phyloP scores from a whole-genome alignment of 1,284 basidiomycete genomes.

The Puccinia brachypodii region DNA sequence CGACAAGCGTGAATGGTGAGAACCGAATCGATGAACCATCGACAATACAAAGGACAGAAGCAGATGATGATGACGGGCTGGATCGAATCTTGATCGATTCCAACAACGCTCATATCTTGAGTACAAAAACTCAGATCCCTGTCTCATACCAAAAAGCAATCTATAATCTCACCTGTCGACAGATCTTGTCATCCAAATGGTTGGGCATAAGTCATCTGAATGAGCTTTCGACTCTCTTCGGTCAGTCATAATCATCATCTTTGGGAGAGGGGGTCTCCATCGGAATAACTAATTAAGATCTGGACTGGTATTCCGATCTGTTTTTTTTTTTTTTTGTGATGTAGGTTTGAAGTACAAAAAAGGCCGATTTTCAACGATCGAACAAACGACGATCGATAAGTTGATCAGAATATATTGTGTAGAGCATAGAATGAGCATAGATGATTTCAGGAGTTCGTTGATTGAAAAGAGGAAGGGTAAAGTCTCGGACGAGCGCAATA shows the following conservation, averaged over 20 bases:
- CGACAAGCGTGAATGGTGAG: no score
- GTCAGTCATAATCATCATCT: not conserved
- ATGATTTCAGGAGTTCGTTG: constrained; percentile 66
- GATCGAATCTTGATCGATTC: not conserved
- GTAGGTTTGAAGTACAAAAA: constrained; percentile 76
- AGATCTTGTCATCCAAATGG: constrained; percentile 9
- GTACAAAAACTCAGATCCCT: not conserved
- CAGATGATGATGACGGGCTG: not conserved
- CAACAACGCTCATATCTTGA: not conserved
- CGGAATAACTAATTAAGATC: constrained; percentile 2
- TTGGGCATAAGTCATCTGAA: not conserved
- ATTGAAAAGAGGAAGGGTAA: constrained; percentile 64
- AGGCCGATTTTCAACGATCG: constrained; percentile 75
- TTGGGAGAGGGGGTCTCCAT: no score
- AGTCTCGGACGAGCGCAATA: constrained; percentile 58
- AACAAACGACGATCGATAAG: constrained; percentile 66
- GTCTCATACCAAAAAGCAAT: not conserved
- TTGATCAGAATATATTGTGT: constrained; percentile 67
- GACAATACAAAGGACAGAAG: not conserved
- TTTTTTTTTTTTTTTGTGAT: not conserved
- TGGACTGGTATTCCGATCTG: constrained; percentile 8
- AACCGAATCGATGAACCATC: not conserved
- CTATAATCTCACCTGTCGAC: not conserved
- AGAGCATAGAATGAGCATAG: constrained; percentile 62
- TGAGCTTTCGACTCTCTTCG: not conserved